These are phyloP conservation scores for Penicillium sp. DNA, from an alignment of 2,329 filamentous ascomycete genomes.

Conservation along the genomic window DNA sequence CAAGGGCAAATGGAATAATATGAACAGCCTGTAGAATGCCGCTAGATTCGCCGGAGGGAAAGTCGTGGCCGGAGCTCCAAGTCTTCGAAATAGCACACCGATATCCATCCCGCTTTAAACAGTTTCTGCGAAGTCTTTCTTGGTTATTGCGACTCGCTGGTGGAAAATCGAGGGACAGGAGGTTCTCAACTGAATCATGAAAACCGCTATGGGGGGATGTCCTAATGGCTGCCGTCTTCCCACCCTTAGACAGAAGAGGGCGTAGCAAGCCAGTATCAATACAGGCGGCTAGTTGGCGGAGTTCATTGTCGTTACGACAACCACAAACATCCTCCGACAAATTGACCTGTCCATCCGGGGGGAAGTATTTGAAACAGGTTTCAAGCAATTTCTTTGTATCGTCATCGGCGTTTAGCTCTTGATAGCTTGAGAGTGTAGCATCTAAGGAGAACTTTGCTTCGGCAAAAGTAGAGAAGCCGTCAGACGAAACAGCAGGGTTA, in stretches of 20 bases:
- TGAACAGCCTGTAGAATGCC: not conserved
- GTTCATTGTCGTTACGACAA: not conserved
- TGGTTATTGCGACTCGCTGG: not conserved
- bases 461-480: no score
- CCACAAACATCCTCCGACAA: constrained; percentile 2
- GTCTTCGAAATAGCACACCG: not conserved
- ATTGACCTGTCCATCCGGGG: not conserved
- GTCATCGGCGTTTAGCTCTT: no score
- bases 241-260: not conserved
- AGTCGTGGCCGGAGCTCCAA: not conserved
- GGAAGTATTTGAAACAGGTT: constrained; percentile 2
- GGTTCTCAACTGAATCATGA: not conserved
- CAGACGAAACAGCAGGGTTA: no score
- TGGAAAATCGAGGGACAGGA: not conserved
- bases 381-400: not conserved
- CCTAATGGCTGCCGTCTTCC: not conserved
- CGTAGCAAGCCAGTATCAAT: constrained; percentile 1
- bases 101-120: not conserved
- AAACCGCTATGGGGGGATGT: not conserved
- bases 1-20: constrained; percentile 2
- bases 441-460: no score
- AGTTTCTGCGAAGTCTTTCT: not conserved
- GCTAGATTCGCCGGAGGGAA: not conserved
- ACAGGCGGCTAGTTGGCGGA: constrained; percentile 1
- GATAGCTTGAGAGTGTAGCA: no score